Evolutionary conservation across 2,329 filamentous ascomycete species (phyloP), one percentile per base, ranked within the genome.

Genomic region (Chrysoporthe austroafricana): DNA sequence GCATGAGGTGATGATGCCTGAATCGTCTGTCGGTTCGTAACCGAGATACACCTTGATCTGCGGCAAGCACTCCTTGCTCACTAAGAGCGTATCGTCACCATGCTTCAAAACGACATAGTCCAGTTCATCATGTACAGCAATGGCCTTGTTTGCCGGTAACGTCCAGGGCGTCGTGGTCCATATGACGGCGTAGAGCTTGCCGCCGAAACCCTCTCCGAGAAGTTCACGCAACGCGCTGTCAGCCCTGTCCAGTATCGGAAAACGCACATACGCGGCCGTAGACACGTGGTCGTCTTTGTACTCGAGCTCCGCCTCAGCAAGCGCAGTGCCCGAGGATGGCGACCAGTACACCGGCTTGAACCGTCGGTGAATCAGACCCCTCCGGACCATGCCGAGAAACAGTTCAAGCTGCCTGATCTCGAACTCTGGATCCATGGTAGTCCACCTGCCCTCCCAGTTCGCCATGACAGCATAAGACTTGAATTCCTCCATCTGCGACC

Each of bases 131-230:
- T 93, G 89, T 46, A 98, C 85, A 2, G 93, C 94, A 76, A 99
- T 94, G 0, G 93, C 94, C 75, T 88, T 89, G 77, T 99, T 99
- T 1, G 95, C 94, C 0, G 96, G 95, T 5, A 99, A 82, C 0
- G 96, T 99, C 96, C 96, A 99, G 0, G 96, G 96, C 0, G 96
- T 99, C 0, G 96, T 99, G 1, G 96, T 99, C 96, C 96, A 99
- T 63, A 98, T 92, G n/a, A 96, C 85, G n/a, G 91, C 93, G 76
- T 86, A 91, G 13, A 97, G 75, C 5, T 83, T 80, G 4, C 84
- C 83, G 6, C 78, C 72, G 32, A 86, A 76, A 3, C 71, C 70
- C 34, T 76, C 72, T 13, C 76, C 77, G 0, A 78, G 74, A 2
- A 79, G 71, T 3, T 74, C 70, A 44, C 75, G 74, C 62, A 82